Evolutionary conservation across 2,329 filamentous ascomycete genomes (phyloP), one percentile per base, ranked within the genome.

Genomic region (Fusarium poae): DNA sequence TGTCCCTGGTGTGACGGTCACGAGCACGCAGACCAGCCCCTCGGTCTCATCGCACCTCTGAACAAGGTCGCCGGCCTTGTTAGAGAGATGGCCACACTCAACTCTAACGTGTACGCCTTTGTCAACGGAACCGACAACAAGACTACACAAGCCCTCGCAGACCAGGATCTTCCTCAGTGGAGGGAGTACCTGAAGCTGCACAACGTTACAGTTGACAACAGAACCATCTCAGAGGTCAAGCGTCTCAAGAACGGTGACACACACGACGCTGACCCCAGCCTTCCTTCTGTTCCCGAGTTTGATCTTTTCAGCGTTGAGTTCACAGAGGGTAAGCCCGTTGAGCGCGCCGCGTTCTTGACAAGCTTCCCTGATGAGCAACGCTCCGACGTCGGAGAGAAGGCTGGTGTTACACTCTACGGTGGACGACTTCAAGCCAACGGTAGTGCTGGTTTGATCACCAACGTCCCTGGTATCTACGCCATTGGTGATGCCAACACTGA

Each of bases 1-100:
- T 90, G 88, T 56, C 86, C 87, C 0, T 90, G 88, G 88, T 90
- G 88, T 65, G 88, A 90, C 71, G 88, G 88, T 15, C 81, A 85
- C 66, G 88, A 90, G 76, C 86, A 89, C 73, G 84, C 83, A 0
- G 86, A 89, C 71, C 86, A 89, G 64, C 61, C 82, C 0, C 80
- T 90, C 2, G 87, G 87, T 2, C 79, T 90, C 34, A 74, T 90
- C 0, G 83, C 80, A 2, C 65, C 78, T 2, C 74, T 89, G 0
- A 70, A 78, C 2, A 78, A 84, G 29, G 77, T 85, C 0, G 77
- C 85, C 0, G 77, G 77, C 5, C 75, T 81, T 8, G 82, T 86
- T 0, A 78, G 83, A 16, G 86, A 90, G 72, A 80, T 88, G 12
- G 73, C 82, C 18, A 88, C 85, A 0, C 77, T 89, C 9, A 87